These are phyloP conservation scores for Somion occarium DNA, from an alignment of 1,284 basidiomycete genomes.

Conservation along the genomic window DNA sequence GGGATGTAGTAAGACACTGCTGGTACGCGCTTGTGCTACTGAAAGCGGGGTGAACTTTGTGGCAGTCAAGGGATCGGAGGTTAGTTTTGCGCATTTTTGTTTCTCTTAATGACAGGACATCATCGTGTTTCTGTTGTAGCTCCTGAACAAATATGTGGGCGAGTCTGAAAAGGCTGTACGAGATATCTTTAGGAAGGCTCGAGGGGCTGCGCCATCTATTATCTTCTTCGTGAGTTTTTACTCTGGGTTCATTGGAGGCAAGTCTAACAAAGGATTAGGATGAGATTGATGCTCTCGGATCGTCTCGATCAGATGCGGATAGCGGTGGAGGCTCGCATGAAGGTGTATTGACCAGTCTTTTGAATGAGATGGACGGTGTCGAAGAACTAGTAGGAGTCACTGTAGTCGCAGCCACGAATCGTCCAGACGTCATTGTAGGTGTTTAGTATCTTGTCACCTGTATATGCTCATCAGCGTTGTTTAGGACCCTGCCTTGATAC, in stretches of 20 bases:
- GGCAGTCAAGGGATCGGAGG: slow-evolving; percentile 97
- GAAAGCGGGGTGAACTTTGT: slow-evolving; percentile 97
- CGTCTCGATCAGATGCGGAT: slow-evolving; percentile 66
- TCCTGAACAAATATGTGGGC: slow-evolving; percentile 96
- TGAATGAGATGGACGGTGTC: slow-evolving; percentile 99
- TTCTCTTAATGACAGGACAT: too few species aligned
- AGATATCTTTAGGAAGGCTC: slow-evolving; percentile 93
- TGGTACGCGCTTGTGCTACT: slow-evolving; percentile 90
- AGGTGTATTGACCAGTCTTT: slow-evolving; percentile 87
- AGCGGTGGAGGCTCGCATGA: slow-evolving; percentile 62
- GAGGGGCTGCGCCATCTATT: slow-evolving; percentile 91
- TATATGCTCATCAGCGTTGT: slow-evolving; percentile 3
- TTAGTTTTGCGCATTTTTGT: slow-evolving; percentile 28
- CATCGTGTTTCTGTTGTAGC: slow-evolving; percentile 38
- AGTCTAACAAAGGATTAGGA: slow-evolving; percentile 52
- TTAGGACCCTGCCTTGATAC: slow-evolving; percentile 91
- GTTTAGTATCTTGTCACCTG: neutral
- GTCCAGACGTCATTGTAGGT: slow-evolving; percentile 87
- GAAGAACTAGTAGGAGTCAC: slow-evolving; percentile 92
- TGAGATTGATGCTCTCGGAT: slow-evolving; percentile 93
- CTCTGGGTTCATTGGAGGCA: neutral
- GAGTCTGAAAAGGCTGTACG: slow-evolving; percentile 94
- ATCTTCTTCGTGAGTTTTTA: slow-evolving; percentile 81
- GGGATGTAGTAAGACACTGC: slow-evolving; percentile 95
- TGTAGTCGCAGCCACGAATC: slow-evolving; percentile 93